These are phyloP conservation scores for Marasmius fiardii DNA, from an alignment of 1,284 basidiomycete genomes.

Conservation along the genomic window DNA sequence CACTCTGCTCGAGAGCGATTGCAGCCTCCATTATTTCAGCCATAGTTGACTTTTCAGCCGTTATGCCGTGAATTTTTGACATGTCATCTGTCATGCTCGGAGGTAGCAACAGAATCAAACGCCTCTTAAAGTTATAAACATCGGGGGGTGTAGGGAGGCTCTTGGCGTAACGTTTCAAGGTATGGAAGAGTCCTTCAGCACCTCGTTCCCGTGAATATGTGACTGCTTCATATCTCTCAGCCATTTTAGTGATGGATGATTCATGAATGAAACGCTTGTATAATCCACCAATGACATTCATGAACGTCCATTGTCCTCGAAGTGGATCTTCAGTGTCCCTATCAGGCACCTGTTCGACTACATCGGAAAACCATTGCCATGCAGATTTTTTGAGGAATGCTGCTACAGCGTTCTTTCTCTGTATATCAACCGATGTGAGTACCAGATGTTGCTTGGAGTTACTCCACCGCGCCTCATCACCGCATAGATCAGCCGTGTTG, in stretches of 20 bases:
- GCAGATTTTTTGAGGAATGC: slow-evolving; percentile 2
- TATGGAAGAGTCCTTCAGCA: slow-evolving; percentile 5
- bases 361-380: slow-evolving; percentile 4
- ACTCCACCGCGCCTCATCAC: background rate
- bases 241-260: slow-evolving; percentile 2
- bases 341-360: slow-evolving; percentile 5
- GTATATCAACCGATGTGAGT: slow-evolving; percentile 2
- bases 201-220: slow-evolving; percentile 1
- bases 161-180: slow-evolving; percentile 2
- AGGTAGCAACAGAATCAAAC: slow-evolving; percentile 1
- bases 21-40: too few species aligned
- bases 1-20: too few species aligned
- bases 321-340: slow-evolving; percentile 2
- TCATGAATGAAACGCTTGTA: slow-evolving; percentile 12
- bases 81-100: background rate
- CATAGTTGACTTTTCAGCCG: too few species aligned
- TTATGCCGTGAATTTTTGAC: slow-evolving; percentile 3
- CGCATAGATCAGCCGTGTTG: slow-evolving; percentile 6
- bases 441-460: background rate
- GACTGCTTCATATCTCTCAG: slow-evolving; percentile 7
- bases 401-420: slow-evolving; percentile 2
- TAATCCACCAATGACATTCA: slow-evolving; percentile 9
- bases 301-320: slow-evolving; percentile 4
- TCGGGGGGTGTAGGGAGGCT: slow-evolving; percentile 11
- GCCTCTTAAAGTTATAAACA: slow-evolving; percentile 9